These are phyloP conservation scores for Fomitopsis palustris DNA, from an alignment of 1,284 basidiomycete species.

Conservation along the genomic window DNA sequence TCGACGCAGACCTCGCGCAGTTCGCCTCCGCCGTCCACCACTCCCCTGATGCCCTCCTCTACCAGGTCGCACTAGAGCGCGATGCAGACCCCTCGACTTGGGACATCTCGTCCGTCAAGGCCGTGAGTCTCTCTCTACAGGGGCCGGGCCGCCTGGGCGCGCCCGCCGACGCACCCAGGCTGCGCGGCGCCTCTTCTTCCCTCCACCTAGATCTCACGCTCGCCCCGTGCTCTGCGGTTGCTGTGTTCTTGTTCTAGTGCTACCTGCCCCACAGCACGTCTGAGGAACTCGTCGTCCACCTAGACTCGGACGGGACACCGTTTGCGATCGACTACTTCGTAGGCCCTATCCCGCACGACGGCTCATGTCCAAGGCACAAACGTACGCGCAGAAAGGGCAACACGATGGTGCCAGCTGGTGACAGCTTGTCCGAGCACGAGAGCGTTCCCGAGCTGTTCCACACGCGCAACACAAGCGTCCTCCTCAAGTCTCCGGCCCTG, in stretches of 20 bases:
- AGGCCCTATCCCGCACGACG: conserved; percentile 58
- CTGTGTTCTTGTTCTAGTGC: conserved; percentile 41
- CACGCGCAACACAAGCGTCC: conserved; percentile 52
- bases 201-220: background rate
- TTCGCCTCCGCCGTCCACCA: conserved; percentile 15
- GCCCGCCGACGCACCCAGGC: conserved; percentile 2
- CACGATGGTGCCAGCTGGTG: conserved; percentile 9
- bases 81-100: conserved; percentile 44
- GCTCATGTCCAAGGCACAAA: conserved; percentile 48
- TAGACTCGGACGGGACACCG: conserved; percentile 41
- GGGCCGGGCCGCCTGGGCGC: background rate
- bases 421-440: conserved; percentile 17
- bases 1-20: conserved; percentile 23
- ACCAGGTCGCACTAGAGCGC: conserved; percentile 71
- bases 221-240: conserved; percentile 3
- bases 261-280: conserved; percentile 49
- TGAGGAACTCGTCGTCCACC: conserved; percentile 60
- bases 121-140: conserved; percentile 43
- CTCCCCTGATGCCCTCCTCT: conserved; percentile 46
- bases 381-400: conserved; percentile 23
- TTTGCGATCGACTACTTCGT: conserved; percentile 71
- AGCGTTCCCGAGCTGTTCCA: conserved; percentile 21
- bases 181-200: background rate
- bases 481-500: conserved; percentile 40
- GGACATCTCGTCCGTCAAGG: conserved; percentile 69